Evolutionary conservation across 1,139 yeast species (phyloP).

Genomic region (Geotrichum candidum): DNA sequence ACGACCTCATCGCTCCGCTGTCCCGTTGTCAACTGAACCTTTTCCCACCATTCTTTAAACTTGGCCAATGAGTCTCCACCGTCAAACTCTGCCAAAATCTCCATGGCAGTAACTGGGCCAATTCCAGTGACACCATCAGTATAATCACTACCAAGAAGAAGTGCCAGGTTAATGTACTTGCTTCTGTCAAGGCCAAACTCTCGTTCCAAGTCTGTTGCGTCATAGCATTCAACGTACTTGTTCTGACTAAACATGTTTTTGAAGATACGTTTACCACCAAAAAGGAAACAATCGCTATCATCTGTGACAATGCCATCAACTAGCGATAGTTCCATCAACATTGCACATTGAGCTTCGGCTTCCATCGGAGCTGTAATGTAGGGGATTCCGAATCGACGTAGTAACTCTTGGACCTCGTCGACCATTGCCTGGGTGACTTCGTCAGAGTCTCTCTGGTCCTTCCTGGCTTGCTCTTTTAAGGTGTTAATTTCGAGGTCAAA

Average conservation of each 20-base stretch:
- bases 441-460: slow-evolving; percentile 80
- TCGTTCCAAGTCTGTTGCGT: slow-evolving; percentile 49
- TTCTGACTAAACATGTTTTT: slow-evolving; percentile 87
- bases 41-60: slow-evolving; percentile 55
- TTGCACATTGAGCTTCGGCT: slow-evolving; percentile 98
- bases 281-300: slow-evolving; percentile 92
- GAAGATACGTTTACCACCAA: slow-evolving; percentile 82
- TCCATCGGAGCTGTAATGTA: slow-evolving; percentile 95
- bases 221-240: slow-evolving; percentile 84
- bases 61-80: slow-evolving; percentile 32
- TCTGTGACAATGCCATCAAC: slow-evolving; percentile 97
- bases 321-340: slow-evolving; percentile 52
- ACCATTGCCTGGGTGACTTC: slow-evolving; percentile 86
- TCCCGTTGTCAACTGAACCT: slow-evolving; percentile 38
- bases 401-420: slow-evolving; percentile 79
- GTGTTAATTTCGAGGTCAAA: slow-evolving; percentile 52
- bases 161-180: slow-evolving; percentile 70
- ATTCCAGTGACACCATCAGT: slow-evolving; percentile 87
- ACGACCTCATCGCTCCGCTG: slow-evolving; percentile 8
- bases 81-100: slow-evolving; percentile 83
- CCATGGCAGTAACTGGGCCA: slow-evolving; percentile 91
- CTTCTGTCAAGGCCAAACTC: slow-evolving; percentile 61
- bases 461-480: slow-evolving; percentile 47
- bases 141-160: slow-evolving; percentile 85
- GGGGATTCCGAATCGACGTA: slow-evolving; percentile 86